phyloP scores from a whole-genome alignment of 768 basidiomycete species.

The Amanita pallidorosea region DNA sequence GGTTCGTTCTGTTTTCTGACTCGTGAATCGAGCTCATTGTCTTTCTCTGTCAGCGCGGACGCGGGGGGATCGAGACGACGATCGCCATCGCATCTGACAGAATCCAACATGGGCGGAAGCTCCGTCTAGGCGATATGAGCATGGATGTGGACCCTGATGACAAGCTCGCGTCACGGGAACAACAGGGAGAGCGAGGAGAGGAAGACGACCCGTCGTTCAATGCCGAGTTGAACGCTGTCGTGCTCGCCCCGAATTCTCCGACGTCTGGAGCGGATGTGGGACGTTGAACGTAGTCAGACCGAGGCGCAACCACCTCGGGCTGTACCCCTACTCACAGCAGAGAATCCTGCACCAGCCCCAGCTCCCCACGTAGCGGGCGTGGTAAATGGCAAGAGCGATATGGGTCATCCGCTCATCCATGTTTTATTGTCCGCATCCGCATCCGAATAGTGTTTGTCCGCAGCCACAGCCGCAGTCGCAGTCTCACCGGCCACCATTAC shows the following conservation, averaged over 20 bases:
- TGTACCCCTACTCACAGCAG: not conserved
- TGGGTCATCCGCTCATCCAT: constrained; percentile 8
- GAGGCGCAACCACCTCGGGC: not conserved
- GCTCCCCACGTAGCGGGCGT: not conserved
- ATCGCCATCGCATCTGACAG: not conserved
- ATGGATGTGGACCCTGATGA: not conserved
- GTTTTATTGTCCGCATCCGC: constrained; percentile 18
- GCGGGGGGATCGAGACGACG: not conserved
- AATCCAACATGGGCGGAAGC: not conserved
- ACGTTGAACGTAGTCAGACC: not conserved
- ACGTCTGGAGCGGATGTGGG: not conserved
- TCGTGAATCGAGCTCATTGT: not conserved
- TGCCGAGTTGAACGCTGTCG: constrained; percentile 19
- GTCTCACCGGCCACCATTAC: not conserved
- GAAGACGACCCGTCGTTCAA: constrained; percentile 25
- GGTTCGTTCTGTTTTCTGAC: not conserved
- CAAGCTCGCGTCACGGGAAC: not conserved
- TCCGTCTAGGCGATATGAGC: not conserved
- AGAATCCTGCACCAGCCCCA: not conserved
- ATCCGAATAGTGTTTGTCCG: not conserved
- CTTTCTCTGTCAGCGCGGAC: not conserved
- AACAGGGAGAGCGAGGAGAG: not conserved
- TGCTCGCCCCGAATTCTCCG: constrained; percentile 11
- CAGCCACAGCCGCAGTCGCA: not conserved
- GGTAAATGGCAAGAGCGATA: not conserved